Evolutionary conservation across 1,284 basidiomycete genomes (phyloP), one percentile per base, ranked within the genome.

Genomic region (Microbotryum silenes-acaulis): DNA sequence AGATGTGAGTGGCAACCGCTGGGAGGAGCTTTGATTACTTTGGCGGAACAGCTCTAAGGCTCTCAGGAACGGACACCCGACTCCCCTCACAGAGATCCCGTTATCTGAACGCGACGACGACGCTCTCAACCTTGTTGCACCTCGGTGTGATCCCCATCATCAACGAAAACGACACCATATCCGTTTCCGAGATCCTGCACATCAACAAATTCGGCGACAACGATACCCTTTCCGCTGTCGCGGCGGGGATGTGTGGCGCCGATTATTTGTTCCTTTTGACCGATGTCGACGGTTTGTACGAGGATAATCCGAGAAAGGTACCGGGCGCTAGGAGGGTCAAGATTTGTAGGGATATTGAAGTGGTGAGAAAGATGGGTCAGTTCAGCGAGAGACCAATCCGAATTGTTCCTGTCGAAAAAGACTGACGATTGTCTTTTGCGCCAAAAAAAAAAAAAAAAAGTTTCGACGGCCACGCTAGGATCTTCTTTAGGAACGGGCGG

Each of bases 241-340:
- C 94, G 1, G 89, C 92, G 1, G 90, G 90, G 5, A 93, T 99
- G 85, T 86, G 97, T 27, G 91, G 97, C 70, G 94, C 94, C 18
- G 93, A 98, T 75, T 98, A 92, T 74, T 83, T 98, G 14, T 97
- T 97, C 77, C 82, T 98, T 8, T 81, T 97, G 55, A 99, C 96
- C 2, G 96, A 99, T 71, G 96, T 99, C 7, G 92, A 97, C 69
- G 91, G 91, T 12, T 77, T 98, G 63, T 99, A 97, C 75, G 96
- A 92, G 0, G 85, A 91, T 16, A 98, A 99, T 76, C 94, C 94
- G 20, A 80, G 93, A 50, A 88, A 88, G 75, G 89, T 96, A 70
- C 88, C 91, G 0, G 77, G 81, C 45, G 93, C 93, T 0, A 83
- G 82, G 70, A 82, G 85, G 33, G 87, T 98, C 21, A 82, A 88